These are phyloP conservation scores for Suillus occidentalis DNA, from an alignment of 768 basidiomycete species.

Conservation along the genomic window DNA sequence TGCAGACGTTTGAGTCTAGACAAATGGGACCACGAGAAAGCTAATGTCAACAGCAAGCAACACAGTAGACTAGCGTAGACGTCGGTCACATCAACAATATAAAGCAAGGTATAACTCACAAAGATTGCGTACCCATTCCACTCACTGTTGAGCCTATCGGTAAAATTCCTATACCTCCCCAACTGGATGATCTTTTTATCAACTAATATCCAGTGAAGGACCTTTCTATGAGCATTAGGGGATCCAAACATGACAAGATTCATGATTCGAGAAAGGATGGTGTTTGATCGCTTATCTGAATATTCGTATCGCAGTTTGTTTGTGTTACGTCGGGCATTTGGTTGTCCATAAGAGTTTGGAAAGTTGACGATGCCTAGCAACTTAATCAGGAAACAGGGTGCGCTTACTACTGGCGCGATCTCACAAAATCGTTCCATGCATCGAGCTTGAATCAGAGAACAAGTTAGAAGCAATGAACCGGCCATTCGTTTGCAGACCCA, in stretches of 20 bases:
- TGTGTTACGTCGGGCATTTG: too few species aligned
- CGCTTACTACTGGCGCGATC: too few species aligned
- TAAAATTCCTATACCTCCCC: constrained; percentile 38
- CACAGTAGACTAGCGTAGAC: constrained; percentile 5
- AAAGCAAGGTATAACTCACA: constrained; percentile 30
- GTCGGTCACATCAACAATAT: background rate
- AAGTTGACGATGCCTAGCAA: too few species aligned
- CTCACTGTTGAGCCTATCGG: constrained; percentile 42
- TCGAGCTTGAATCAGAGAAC: too few species aligned
- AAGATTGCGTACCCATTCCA: constrained; percentile 50
- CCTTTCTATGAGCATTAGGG: constrained; percentile 43
- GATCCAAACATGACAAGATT: constrained; percentile 42
- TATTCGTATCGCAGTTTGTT: background rate
- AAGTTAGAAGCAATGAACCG: too few species aligned
- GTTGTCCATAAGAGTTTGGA: too few species aligned
- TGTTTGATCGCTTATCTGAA: constrained; percentile 15
- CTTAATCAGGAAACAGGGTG: too few species aligned
- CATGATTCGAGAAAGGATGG: constrained; percentile 31
- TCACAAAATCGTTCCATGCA: too few species aligned
- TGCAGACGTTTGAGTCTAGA: constrained; percentile 19
- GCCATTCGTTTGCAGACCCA: too few species aligned
- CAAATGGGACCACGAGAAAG: constrained; percentile 20
- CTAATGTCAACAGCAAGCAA: constrained; percentile 12
- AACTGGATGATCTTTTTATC: constrained; percentile 1
- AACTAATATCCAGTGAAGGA: constrained; percentile 23